Conservation (phyloP, 2,329 filamentous ascomycete species). For the Colletotrichum lini region DNA sequence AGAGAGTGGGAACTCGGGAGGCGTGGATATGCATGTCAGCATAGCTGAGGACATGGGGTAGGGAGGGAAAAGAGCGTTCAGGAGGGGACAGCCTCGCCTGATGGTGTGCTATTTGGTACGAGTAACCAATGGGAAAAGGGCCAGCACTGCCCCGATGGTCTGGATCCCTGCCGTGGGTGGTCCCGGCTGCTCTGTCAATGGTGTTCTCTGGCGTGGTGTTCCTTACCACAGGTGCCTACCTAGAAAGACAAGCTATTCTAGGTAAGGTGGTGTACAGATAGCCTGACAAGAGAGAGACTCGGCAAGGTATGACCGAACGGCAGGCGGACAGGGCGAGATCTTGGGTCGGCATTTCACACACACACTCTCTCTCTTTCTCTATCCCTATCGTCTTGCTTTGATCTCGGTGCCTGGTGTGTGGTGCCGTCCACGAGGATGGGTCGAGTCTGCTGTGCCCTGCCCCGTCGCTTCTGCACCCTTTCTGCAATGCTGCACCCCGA, state of each 20-base stretch:
- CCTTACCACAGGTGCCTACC: conserved; percentile 11
- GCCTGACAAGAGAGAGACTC: background rate
- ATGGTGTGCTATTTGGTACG: background rate
- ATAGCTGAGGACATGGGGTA: conserved; percentile 35
- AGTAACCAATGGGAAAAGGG: conserved; percentile 12
- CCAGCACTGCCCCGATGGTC: conserved; percentile 7
- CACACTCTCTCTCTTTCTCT: background rate
- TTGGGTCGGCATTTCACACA: background rate
- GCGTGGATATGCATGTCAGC: conserved; percentile 41
- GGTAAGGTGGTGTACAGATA: too few relatives aligned
- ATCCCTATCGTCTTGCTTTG: background rate
- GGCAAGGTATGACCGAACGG: background rate
- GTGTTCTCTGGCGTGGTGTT: conserved; percentile 28
- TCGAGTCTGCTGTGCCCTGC: conserved; percentile 28
- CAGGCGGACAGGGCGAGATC: background rate
- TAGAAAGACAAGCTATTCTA: conserved; percentile 1
- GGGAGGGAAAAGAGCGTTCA: background rate
- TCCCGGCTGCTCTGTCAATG: conserved; percentile 20
- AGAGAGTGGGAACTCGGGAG: conserved; percentile 10
- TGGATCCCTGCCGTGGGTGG: conserved; percentile 33
- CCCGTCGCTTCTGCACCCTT: conserved; percentile 1
- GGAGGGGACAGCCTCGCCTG: conserved; percentile 30
- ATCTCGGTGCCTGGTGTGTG: too few relatives aligned
- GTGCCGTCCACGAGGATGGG: background rate
- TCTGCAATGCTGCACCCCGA: conserved; percentile 8